Base-by-base conservation (phyloP, 768 basidiomycete genomes). In the Pleurotus tuoliensis region DNA sequence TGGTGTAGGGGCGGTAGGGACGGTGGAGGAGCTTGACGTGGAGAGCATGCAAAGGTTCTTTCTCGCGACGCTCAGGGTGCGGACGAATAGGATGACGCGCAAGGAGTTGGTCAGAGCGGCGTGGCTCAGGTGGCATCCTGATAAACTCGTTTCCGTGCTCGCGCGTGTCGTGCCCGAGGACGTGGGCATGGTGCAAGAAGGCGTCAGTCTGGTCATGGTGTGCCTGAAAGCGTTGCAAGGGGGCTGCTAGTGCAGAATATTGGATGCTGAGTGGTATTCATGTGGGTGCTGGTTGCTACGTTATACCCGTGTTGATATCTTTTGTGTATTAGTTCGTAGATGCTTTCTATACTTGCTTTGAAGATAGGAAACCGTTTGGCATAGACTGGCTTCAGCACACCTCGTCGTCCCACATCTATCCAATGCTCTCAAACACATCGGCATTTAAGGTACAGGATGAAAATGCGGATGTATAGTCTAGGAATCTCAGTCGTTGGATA, bases 41-140 rank as follows among this genome's bases (percentile, higher is more conserved):
- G 62, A 69, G 13, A 65, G 69, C 1, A 68, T 88, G 8, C 67
- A 79, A 16, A 70, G 72, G 0, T 88, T 88, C 58, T 61, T 88
- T 4, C 69, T 83, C 27, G 76, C 75, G 5, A 64, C 71, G 11
- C 68, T 82, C 56, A 65, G 62, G 50, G 74, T 84, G 3, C 66
- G 79, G 47, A 69, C 71, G 18, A 74, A 70, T 27, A 69, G 60
- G 0, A 70, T 69, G 37, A 78, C 78, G 55, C 72, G 64, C 61
- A 82, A 77, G 68, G 83, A 84, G 44, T 71, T 80, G 40, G 69
- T 90, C 5, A 76, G 87, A 34, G 76, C 75, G 47, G 82, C 84
- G 0, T 67, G 91, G 44, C 67, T 90, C 56, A 76, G 84, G 7
- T 88, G 84, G 80, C 86, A 87, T 63, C 86, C 87, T 1, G 86